Percentiles rank a stretch among this genome's conserved stretches.
Evolutionary conservation across 2,329 filamentous ascomycete genomes (phyloP).

Genomic region (Beauveria sp.): DNA sequence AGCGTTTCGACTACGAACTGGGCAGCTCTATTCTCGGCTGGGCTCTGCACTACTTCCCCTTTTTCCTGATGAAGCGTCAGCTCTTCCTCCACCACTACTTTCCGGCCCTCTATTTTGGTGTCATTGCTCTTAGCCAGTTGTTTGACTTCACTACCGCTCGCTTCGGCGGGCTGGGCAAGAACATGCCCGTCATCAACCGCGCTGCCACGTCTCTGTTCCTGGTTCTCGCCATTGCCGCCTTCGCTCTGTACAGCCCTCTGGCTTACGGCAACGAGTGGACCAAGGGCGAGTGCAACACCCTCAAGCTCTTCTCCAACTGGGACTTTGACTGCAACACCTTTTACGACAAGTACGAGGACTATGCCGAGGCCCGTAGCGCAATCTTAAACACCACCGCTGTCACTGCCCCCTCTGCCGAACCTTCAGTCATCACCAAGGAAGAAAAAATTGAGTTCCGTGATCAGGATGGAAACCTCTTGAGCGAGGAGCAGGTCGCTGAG

Average conservation of each 20-base stretch:
- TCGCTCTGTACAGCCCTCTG: constrained; percentile 79
- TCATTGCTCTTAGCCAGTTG: constrained; percentile 80
- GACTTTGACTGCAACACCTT: constrained; percentile 99
- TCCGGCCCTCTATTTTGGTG: constrained; percentile 89
- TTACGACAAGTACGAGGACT: constrained; percentile 43
- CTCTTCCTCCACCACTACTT: constrained; percentile 99
- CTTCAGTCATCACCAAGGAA: constrained; percentile 51
- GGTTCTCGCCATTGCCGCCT: constrained; percentile 64
- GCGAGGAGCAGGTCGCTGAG: constrained; percentile 73
- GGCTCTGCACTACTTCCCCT: constrained; percentile 98
- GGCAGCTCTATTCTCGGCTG: constrained; percentile 85
- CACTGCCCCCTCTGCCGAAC: constrained; percentile 35
- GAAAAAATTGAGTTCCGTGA: constrained; percentile 92
- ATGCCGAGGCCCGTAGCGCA: constrained; percentile 32
- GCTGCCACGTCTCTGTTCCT: constrained; percentile 68
- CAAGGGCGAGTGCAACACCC: constrained; percentile 71
- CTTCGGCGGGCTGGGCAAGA: constrained; percentile 58
- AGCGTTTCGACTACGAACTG: constrained; percentile 96
- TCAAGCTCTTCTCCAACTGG: constrained; percentile 85
- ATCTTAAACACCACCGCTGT: constrained; percentile 31
- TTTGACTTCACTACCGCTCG: constrained; percentile 80
- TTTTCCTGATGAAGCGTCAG: constrained; percentile 96
- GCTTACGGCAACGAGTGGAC: constrained; percentile 95
- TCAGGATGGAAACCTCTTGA: constrained; percentile 81
- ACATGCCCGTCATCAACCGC: constrained; percentile 66